Conservation (phyloP, 495 filamentous ascomycete genomes). For the Chaetomidium leptoderma region DNA sequence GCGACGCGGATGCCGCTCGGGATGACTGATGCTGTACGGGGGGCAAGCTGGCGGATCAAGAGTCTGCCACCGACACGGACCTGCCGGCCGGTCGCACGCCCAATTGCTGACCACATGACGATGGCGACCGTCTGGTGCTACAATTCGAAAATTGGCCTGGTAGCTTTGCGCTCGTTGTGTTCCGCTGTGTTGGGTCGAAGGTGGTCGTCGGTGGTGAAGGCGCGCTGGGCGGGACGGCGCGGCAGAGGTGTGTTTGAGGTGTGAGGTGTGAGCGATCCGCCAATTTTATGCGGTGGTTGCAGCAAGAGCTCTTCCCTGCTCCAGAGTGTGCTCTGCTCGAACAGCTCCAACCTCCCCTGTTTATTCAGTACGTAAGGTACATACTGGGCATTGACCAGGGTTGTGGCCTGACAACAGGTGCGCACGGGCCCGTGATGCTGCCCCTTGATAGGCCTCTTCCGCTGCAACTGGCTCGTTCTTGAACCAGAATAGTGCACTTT, state of each 20-base stretch:
- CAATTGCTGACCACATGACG: constrained; percentile 32
- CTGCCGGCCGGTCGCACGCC: constrained; percentile 25
- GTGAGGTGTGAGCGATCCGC: background rate
- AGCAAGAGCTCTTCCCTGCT: constrained; percentile 1
- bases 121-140: background rate
- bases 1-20: constrained; percentile 15
- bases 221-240: background rate
- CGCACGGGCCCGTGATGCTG: constrained; percentile 1
- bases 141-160: background rate
- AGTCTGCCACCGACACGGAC: constrained; percentile 16
- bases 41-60: background rate
- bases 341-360: constrained; percentile 18
- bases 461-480: no score
- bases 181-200: background rate
- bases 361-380: no score
- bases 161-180: constrained; percentile 6
- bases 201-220: background rate
- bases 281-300: constrained; percentile 13
- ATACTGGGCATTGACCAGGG: background rate
- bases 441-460: no score
- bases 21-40: constrained; percentile 5
- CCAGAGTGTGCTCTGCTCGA: background rate
- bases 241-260: background rate
- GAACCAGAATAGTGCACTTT: no score
- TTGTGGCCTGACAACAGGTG: constrained; percentile 2